Conservation (phyloP, 306 rosid genomes). For the Vigna reflexopilosa region DNA sequence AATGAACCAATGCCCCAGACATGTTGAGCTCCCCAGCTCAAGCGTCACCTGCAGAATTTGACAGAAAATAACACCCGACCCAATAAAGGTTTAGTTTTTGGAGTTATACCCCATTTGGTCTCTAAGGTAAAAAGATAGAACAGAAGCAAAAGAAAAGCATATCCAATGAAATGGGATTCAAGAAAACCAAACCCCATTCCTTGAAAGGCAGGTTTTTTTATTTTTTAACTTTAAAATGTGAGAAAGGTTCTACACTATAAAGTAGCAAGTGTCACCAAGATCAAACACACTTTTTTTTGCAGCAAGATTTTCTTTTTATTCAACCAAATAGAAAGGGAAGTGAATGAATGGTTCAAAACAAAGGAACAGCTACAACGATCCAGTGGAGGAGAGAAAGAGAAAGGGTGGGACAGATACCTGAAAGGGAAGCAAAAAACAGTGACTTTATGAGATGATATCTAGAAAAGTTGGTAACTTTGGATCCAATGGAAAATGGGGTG, state of each 20-base stretch:
- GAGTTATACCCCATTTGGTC: constrained; percentile 49
- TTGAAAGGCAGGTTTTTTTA: constrained; percentile 29
- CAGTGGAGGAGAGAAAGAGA: constrained; percentile 14
- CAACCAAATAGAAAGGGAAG: constrained; percentile 28
- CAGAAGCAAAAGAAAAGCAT: constrained; percentile 48
- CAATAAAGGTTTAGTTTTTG: constrained; percentile 32
- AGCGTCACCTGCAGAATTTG: constrained; percentile 45
- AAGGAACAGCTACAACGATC: constrained; percentile 28
- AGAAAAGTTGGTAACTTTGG: constrained; percentile 33
- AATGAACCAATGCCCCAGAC: constrained; percentile 52
- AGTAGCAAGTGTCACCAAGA: constrained; percentile 28
- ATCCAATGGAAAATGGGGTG: not conserved
- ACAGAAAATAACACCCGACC: constrained; percentile 28
- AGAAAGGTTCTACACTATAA: constrained; percentile 24
- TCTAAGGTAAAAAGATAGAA: constrained; percentile 38
- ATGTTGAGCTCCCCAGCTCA: constrained; percentile 45
- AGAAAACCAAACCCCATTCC: constrained; percentile 38
- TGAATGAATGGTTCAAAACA: constrained; percentile 14
- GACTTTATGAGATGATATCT: constrained; percentile 23
- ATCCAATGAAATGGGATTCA: constrained; percentile 46
- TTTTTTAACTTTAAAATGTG: not conserved
- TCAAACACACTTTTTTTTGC: constrained; percentile 29
- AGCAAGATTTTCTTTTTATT: not conserved
- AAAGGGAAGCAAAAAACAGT: constrained; percentile 43
- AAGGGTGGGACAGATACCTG: not conserved